Conservation (phyloP, 2,329 filamentous ascomycete genomes). For the Acrocalymma vagum region DNA sequence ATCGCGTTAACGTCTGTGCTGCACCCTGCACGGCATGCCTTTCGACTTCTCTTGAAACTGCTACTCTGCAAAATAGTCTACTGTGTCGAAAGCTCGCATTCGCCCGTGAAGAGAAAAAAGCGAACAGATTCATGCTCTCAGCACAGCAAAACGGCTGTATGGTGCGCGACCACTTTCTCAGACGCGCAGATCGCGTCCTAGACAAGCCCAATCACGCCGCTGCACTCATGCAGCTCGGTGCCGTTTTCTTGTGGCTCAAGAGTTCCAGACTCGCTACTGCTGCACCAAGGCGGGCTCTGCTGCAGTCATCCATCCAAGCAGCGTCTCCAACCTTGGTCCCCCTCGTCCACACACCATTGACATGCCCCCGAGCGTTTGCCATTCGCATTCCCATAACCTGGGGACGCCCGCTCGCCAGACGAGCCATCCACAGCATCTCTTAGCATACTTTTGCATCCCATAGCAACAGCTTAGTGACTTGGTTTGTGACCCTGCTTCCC, state of each 20-base stretch:
- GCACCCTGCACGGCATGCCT: too few relatives aligned
- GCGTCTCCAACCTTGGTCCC: conserved; percentile 17
- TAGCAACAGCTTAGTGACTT: not conserved
- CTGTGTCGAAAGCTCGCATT: too few relatives aligned
- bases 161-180: conserved; percentile 11
- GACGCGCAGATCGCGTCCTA: conserved; percentile 27
- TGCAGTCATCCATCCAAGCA: conserved; percentile 18
- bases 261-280: conserved; percentile 32
- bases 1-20: too few relatives aligned
- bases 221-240: conserved; percentile 16
- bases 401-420: conserved; percentile 21
- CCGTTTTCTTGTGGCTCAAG: conserved; percentile 12
- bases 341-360: conserved; percentile 13
- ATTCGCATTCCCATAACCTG: conserved; percentile 28
- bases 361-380: conserved; percentile 25
- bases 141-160: conserved; percentile 5
- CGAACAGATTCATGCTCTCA: too few relatives aligned
- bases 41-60: too few relatives aligned
- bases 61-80: too few relatives aligned
- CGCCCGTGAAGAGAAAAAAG: too few relatives aligned
- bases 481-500: too few relatives aligned
- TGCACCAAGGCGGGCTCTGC: conserved; percentile 23
- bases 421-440: conserved; percentile 4
- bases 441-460: too few relatives aligned
- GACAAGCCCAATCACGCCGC: conserved; percentile 23